phyloP scores from a whole-genome alignment of 306 rosid species.

The Betula pendula region DNA sequence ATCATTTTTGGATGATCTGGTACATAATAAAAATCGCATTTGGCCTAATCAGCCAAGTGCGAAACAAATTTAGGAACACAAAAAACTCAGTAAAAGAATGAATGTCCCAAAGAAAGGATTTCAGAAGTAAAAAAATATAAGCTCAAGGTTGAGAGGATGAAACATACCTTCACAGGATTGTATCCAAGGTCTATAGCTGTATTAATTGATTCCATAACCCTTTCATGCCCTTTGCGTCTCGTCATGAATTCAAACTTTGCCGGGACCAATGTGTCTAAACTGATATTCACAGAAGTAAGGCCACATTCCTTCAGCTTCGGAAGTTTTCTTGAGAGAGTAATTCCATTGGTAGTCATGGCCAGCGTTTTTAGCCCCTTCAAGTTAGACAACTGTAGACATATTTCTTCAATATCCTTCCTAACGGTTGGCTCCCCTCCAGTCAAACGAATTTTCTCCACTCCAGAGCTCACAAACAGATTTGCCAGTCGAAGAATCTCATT shows the following conservation, averaged over 20 bases:
- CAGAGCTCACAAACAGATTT: slow-evolving; percentile 69
- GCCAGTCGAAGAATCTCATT: slow-evolving; percentile 71
- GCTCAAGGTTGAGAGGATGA: slow-evolving; percentile 1
- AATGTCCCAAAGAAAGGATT: slow-evolving; percentile 6
- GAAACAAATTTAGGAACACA: neutral
- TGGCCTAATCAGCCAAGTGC: neutral
- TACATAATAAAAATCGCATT: too few relatives aligned
- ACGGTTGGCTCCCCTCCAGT: slow-evolving; percentile 96
- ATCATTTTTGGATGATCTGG: neutral
- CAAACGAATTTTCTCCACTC: slow-evolving; percentile 79
- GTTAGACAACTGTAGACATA: slow-evolving; percentile 69
- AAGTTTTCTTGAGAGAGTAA: slow-evolving; percentile 64
- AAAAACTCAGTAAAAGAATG: slow-evolving; percentile 18
- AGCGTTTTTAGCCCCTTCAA: slow-evolving; percentile 70
- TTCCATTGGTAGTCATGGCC: slow-evolving; percentile 86
- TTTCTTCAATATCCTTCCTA: slow-evolving; percentile 84
- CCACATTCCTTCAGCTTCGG: slow-evolving; percentile 84
- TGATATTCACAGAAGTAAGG: slow-evolving; percentile 71
- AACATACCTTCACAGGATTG: slow-evolving; percentile 79
- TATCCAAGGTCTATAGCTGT: slow-evolving; percentile 78
- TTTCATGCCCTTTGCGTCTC: slow-evolving; percentile 83
- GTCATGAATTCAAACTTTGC: slow-evolving; percentile 92
- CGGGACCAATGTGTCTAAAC: slow-evolving; percentile 83
- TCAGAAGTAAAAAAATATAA: slow-evolving; percentile 4
- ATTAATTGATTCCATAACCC: slow-evolving; percentile 77